Conservation (phyloP, 1,284 basidiomycete species). For the Pyrrhoderma lamaoense region DNA sequence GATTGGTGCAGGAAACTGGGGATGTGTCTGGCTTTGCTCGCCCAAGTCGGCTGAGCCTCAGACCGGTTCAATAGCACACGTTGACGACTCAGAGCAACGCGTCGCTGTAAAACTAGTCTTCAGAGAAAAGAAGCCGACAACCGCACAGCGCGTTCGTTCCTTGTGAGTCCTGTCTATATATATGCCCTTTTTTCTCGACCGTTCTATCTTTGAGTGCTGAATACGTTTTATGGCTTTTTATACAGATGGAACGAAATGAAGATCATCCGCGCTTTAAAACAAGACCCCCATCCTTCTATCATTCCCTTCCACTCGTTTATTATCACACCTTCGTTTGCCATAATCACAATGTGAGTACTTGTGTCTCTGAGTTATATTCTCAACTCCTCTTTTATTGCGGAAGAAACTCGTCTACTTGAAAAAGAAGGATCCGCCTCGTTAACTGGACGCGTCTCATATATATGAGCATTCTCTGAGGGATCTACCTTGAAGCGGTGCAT, state of each 20-base stretch:
- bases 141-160: constrained; percentile 79
- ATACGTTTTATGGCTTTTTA: no score
- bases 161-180: constrained; percentile 43
- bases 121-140: constrained; percentile 68
- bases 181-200: not conserved
- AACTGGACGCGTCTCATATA: constrained; percentile 1
- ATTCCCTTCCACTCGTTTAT: constrained; percentile 90
- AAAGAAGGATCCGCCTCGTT: no score
- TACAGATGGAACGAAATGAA: constrained; percentile 91
- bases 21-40: constrained; percentile 70
- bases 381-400: no score
- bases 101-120: constrained; percentile 90
- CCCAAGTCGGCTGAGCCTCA: constrained; percentile 39
- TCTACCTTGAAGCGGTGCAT: not conserved
- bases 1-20: constrained; percentile 87
- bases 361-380: not conserved
- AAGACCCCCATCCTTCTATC: constrained; percentile 82
- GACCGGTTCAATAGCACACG: constrained; percentile 4
- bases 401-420: no score
- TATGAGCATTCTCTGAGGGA: not conserved
- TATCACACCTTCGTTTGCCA: constrained; percentile 82
- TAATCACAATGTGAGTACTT: constrained; percentile 73
- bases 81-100: constrained; percentile 22
- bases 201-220: no score
- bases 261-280: constrained; percentile 74